Percentiles rank a stretch among this genome's conserved stretches.
Evolutionary conservation across 169 alveolate genomes (phyloP).

Genomic region (Blepharisma undulans): DNA sequence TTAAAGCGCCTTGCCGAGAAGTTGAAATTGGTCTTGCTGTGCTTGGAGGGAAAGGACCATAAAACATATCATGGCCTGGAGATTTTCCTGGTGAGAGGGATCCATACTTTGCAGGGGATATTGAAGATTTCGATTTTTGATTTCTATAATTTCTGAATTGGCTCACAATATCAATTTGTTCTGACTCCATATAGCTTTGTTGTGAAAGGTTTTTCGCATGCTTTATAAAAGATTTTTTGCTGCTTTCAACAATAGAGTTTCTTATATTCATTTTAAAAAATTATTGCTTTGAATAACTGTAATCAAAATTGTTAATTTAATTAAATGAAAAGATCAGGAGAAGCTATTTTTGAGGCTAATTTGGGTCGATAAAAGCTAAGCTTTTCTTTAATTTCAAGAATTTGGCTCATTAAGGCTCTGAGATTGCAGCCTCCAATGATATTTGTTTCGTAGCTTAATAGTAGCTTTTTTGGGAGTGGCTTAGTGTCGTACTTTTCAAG

Average conservation of each 20-base stretch:
- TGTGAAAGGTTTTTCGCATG: background rate
- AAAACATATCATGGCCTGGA: background rate
- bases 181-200: background rate
- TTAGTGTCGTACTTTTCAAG: constrained; percentile 59
- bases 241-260: background rate
- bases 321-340: background rate
- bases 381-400: constrained; percentile 37
- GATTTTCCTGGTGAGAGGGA: background rate
- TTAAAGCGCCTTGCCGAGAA: background rate
- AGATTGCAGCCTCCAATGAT: constrained; percentile 44
- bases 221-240: background rate
- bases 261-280: background rate
- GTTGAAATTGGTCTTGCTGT: background rate
- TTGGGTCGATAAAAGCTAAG: constrained; percentile 47
- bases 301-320: background rate
- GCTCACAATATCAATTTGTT: background rate
- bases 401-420: constrained; percentile 42
- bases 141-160: background rate
- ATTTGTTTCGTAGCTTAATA: constrained; percentile 47
- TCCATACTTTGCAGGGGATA: background rate
- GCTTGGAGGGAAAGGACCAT: background rate
- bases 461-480: constrained; percentile 40
- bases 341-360: background rate
- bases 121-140: background rate
- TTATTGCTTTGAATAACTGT: background rate